Conservation (phyloP, 805 yeast genomes). For the Saccharomycopsis capsularis region DNA sequence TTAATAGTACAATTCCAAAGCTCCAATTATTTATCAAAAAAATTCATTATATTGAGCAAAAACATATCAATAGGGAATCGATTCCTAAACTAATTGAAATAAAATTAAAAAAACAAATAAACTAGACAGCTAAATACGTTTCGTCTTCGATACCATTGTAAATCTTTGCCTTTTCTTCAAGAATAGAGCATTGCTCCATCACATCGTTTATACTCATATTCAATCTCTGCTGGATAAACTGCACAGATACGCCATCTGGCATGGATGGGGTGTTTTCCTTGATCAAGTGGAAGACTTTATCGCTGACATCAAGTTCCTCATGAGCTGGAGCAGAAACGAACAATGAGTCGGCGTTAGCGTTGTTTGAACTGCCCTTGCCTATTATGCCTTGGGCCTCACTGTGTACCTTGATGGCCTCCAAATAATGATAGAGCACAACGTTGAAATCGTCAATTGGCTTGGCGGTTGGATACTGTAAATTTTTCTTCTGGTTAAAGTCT, state of each 20-base stretch:
- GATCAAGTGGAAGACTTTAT: constrained; percentile 42
- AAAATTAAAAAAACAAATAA: not conserved
- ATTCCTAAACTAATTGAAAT: not conserved
- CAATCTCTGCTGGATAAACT: constrained; percentile 51
- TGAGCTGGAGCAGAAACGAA: constrained; percentile 39
- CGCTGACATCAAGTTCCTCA: constrained; percentile 30
- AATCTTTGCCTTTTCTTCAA: constrained; percentile 62
- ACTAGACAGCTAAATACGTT: constrained; percentile 45
- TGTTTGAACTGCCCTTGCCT: constrained; percentile 16
- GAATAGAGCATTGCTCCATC: constrained; percentile 40
- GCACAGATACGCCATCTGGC: constrained; percentile 73
- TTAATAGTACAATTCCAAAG: no score
- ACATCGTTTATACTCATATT: constrained; percentile 44
- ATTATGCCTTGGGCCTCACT: constrained; percentile 47
- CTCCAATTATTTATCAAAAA: no score
- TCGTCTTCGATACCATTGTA: constrained; percentile 66
- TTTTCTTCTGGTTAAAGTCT: constrained; percentile 58
- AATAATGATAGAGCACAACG: constrained; percentile 59
- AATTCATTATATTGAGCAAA: no score
- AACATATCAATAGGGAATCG: no score
- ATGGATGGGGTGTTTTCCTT: constrained; percentile 46
- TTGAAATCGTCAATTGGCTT: constrained; percentile 55
- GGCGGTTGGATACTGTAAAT: constrained; percentile 56
- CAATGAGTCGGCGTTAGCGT: constrained; percentile 28
- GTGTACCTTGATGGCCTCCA: constrained; percentile 55